phyloP scores from a whole-genome alignment of 2,329 filamentous ascomycete species.

The Fusarium sp. region DNA sequence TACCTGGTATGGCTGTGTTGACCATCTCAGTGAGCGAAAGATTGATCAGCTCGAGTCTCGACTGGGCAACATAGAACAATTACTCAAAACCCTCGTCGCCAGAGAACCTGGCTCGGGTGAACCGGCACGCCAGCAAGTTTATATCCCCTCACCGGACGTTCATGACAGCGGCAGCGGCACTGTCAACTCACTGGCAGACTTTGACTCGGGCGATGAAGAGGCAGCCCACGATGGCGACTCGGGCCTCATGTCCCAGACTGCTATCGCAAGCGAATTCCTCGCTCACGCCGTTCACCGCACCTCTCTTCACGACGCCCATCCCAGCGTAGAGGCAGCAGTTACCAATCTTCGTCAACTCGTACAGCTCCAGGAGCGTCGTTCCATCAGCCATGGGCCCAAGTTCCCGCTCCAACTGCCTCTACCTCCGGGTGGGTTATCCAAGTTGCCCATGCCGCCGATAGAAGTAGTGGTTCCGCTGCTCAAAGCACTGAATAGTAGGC shows the following conservation, averaged over 20 bases:
- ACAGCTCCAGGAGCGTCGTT: constrained; percentile 56
- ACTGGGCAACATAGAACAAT: constrained; percentile 54
- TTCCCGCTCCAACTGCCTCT: constrained; percentile 57
- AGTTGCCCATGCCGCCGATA: constrained; percentile 64
- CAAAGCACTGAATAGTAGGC: constrained; percentile 57
- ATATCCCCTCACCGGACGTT: constrained; percentile 25
- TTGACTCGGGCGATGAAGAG: constrained; percentile 52
- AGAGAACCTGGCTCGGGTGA: constrained; percentile 28
- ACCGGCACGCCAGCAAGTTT: constrained; percentile 12
- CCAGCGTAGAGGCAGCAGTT: not conserved
- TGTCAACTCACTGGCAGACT: constrained; percentile 43
- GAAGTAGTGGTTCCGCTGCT: constrained; percentile 58
- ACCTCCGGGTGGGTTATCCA: constrained; percentile 57
- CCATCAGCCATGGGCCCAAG: constrained; percentile 52
- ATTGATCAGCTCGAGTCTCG: constrained; percentile 59
- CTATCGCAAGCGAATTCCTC: constrained; percentile 63
- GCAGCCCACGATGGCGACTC: constrained; percentile 35
- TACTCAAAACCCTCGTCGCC: constrained; percentile 51
- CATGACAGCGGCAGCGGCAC: constrained; percentile 34
- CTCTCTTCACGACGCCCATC: constrained; percentile 53
- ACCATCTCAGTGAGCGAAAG: constrained; percentile 56
- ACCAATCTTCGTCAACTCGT: constrained; percentile 63
- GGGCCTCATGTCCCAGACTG: constrained; percentile 57
- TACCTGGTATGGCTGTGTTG: not conserved
- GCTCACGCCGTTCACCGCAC: constrained; percentile 60